Conservation (phyloP, 148 eudicot genomes). For the Diospyros kaki region DNA sequence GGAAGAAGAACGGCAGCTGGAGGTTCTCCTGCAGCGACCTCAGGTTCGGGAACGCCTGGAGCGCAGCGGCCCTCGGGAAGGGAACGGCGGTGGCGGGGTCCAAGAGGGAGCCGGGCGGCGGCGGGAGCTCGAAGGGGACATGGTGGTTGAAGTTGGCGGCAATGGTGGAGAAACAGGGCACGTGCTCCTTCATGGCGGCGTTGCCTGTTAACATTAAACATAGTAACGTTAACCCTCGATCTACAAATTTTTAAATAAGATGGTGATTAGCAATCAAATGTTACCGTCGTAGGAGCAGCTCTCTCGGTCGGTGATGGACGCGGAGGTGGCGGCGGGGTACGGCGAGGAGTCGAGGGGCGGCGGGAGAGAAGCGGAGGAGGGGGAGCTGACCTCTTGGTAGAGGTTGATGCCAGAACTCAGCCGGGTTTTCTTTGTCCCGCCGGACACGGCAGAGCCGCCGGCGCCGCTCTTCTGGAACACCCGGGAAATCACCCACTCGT, state of each 20-base stretch:
- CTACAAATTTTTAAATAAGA: too few species aligned
- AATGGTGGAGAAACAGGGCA: slow-evolving; percentile 87
- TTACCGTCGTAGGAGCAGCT: slow-evolving; percentile 37
- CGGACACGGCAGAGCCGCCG: slow-evolving; percentile 20
- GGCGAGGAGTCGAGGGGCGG: slow-evolving; percentile 65
- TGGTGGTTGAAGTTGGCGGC: slow-evolving; percentile 17
- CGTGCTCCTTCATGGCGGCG: slow-evolving; percentile 50
- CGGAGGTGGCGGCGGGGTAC: slow-evolving; percentile 22
- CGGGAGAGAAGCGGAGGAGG: slow-evolving; percentile 49
- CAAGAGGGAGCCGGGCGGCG: neutral
- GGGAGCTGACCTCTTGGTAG: slow-evolving; percentile 45
- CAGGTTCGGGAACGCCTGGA: slow-evolving; percentile 54
- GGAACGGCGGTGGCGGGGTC: neutral
- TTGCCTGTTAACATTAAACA: too few species aligned
- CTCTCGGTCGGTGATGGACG: slow-evolving; percentile 25
- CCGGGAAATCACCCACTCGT: slow-evolving; percentile 77
- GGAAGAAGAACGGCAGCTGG: slow-evolving; percentile 37
- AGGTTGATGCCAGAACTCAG: slow-evolving; percentile 6
- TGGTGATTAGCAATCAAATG: too few species aligned
- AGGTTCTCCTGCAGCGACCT: slow-evolving; percentile 74
- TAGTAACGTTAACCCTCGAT: too few species aligned
- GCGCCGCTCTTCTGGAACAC: slow-evolving; percentile 56
- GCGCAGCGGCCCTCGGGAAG: slow-evolving; percentile 5
- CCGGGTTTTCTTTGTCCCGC: slow-evolving; percentile 21
- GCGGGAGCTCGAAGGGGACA: slow-evolving; percentile 19